Evolutionary conservation across 1,284 basidiomycete species (phyloP).

Genomic region (Apiotrichum gamsii): DNA sequence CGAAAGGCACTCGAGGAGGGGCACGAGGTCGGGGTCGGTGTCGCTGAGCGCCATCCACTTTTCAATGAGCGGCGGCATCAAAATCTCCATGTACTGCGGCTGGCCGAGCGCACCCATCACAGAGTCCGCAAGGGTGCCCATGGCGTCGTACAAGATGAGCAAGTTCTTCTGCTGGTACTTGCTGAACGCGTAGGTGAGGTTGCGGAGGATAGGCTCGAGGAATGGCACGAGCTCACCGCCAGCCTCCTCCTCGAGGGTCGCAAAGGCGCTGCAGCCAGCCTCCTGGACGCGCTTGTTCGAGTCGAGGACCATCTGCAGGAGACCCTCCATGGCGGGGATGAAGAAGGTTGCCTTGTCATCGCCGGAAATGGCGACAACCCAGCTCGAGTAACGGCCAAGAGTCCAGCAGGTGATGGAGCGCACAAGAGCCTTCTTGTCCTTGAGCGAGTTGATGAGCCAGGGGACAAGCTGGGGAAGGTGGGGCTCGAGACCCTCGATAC

Average conservation of each 20-base stretch:
- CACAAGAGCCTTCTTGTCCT: slow-evolving; percentile 91
- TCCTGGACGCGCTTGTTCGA: slow-evolving; percentile 99
- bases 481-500: slow-evolving; percentile 90
- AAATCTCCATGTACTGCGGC: slow-evolving; percentile 79
- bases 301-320: slow-evolving; percentile 95
- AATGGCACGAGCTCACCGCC: slow-evolving; percentile 83
- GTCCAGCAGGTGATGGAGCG: slow-evolving; percentile 99
- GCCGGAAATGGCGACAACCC: slow-evolving; percentile 72
- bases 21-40: slow-evolving; percentile 88
- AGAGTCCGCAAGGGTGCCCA: slow-evolving; percentile 94
- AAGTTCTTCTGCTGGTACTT: slow-evolving; percentile 99
- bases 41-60: slow-evolving; percentile 86
- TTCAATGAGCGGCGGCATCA: slow-evolving; percentile 90
- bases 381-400: slow-evolving; percentile 93
- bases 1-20: slow-evolving; percentile 91
- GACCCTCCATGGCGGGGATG: slow-evolving; percentile 93
- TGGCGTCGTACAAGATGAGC: slow-evolving; percentile 95
- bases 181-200: slow-evolving; percentile 90
- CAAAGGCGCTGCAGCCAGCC: slow-evolving; percentile 97
- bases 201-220: slow-evolving; percentile 88
- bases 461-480: slow-evolving; percentile 89
- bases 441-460: slow-evolving; percentile 82
- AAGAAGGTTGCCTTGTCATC: slow-evolving; percentile 86
- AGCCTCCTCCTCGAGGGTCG: slow-evolving; percentile 96
- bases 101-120: slow-evolving; percentile 84